phyloP scores from a whole-genome alignment of 129 eudicot genomes.

The Centaurea solstitialis region DNA sequence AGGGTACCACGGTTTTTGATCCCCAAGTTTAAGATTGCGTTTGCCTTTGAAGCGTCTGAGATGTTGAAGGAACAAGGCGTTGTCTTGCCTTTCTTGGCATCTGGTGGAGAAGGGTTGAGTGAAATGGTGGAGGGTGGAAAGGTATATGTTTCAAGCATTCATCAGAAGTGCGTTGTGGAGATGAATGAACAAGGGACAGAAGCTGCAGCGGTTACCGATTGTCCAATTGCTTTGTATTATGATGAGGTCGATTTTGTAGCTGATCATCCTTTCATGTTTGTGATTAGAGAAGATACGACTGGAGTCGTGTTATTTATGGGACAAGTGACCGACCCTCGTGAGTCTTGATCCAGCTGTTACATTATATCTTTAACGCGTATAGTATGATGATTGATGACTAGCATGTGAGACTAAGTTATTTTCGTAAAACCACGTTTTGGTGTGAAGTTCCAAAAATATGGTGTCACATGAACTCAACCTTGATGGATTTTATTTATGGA shows the following conservation, averaged over 20 bases:
- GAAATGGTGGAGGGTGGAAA: conserved; percentile 63
- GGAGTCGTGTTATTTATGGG: conserved; percentile 73
- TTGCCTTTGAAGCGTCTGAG: conserved; percentile 12
- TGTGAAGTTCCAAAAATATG: too few species aligned
- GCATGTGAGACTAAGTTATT: too few species aligned
- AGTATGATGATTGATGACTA: too few species aligned
- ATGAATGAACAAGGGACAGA: conserved; percentile 91
- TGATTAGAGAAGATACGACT: conserved; percentile 66
- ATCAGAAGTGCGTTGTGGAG: conserved; percentile 74
- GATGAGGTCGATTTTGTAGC: conserved; percentile 69
- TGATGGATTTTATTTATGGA: too few species aligned
- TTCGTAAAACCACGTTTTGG: too few species aligned
- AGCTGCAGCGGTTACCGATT: conserved; percentile 60
- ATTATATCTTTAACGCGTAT: background rate
- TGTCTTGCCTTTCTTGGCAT: conserved; percentile 23
- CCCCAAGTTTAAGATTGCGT: conserved; percentile 35
- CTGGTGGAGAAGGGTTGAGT: conserved; percentile 4
- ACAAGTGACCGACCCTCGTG: conserved; percentile 61
- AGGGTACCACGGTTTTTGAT: conserved; percentile 3
- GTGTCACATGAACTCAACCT: too few species aligned
- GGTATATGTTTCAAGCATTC: conserved; percentile 56
- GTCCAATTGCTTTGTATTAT: too few species aligned
- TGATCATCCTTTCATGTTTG: conserved; percentile 76
- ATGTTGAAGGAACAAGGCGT: conserved; percentile 22
- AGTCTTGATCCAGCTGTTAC: background rate